Conservation (phyloP, 2,329 filamentous ascomycete genomes). For the Xylariales sp. region DNA sequence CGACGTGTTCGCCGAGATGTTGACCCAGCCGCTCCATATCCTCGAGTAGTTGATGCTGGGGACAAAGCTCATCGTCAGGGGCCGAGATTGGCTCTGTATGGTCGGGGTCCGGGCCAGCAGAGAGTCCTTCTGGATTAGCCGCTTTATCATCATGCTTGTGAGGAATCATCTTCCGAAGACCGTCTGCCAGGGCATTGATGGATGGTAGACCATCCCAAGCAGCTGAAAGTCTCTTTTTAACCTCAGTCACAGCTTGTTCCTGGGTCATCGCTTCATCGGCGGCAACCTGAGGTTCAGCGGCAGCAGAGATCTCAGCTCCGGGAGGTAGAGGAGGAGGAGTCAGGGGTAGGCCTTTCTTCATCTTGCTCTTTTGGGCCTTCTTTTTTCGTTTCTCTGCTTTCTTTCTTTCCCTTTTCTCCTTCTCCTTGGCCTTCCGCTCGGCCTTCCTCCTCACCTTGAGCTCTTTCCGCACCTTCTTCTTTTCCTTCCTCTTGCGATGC, state of each 20-base stretch:
- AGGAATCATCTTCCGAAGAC: too few species aligned
- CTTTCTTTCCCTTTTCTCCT: conserved; percentile 12
- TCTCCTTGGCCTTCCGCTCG: conserved; percentile 11
- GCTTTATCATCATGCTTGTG: not conserved
- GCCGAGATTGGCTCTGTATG: not conserved
- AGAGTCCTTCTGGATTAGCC: not conserved
- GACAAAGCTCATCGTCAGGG: not conserved
- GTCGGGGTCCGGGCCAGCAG: not conserved
- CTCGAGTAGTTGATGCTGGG: not conserved
- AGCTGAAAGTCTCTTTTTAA: too few species aligned
- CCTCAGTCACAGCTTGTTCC: too few species aligned
- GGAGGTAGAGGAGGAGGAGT: not conserved
- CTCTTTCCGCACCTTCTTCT: conserved; percentile 12
- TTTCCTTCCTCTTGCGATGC: conserved; percentile 14
- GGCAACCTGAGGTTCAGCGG: too few species aligned
- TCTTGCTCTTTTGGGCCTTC: conserved; percentile 11
- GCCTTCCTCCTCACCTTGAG: conserved; percentile 14
- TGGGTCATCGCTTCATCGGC: too few species aligned
- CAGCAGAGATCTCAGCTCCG: not conserved
- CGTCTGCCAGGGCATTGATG: too few species aligned
- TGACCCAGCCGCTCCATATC: not conserved
- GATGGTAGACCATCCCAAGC: too few species aligned
- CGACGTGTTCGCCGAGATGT: not conserved
- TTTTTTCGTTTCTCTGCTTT: conserved; percentile 13
- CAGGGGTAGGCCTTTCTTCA: not conserved